phyloP scores from a whole-genome alignment of 495 filamentous ascomycete species.

The Neurospora sp. region DNA sequence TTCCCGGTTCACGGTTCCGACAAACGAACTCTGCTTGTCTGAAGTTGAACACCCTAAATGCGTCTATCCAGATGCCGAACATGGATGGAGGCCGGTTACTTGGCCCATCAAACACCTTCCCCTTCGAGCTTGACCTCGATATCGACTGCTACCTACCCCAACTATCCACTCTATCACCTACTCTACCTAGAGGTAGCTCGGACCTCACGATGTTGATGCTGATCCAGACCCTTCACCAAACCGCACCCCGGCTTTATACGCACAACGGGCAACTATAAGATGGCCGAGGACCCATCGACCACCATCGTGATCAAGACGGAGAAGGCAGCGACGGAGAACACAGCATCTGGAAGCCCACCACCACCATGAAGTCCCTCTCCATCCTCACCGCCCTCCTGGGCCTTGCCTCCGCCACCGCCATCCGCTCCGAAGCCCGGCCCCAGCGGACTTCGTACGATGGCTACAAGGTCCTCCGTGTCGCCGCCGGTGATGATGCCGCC shows the following conservation, averaged over 20 bases:
- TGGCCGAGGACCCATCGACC: neutral
- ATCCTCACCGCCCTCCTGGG: conserved; percentile 9
- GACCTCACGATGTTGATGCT: neutral
- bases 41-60: neutral
- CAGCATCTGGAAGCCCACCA: neutral
- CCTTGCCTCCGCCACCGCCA: conserved; percentile 6
- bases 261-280: neutral
- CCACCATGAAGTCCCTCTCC: conserved; percentile 8
- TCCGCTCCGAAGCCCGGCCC: conserved; percentile 1
- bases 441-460: conserved; percentile 17
- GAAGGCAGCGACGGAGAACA: neutral
- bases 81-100: neutral
- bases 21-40: neutral
- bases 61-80: neutral
- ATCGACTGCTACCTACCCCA: neutral
- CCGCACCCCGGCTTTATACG: neutral
- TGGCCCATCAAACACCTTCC: neutral
- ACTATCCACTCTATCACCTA: neutral
- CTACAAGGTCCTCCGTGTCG: conserved; percentile 22
- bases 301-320: neutral
- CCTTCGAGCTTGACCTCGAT: neutral
- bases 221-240: neutral
- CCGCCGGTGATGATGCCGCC: conserved; percentile 13
- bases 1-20: neutral
- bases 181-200: neutral